Evolutionary conservation across 371 early-diverging fungal genomes (phyloP).

Genomic region (Syncephalis plumigaleata): DNA sequence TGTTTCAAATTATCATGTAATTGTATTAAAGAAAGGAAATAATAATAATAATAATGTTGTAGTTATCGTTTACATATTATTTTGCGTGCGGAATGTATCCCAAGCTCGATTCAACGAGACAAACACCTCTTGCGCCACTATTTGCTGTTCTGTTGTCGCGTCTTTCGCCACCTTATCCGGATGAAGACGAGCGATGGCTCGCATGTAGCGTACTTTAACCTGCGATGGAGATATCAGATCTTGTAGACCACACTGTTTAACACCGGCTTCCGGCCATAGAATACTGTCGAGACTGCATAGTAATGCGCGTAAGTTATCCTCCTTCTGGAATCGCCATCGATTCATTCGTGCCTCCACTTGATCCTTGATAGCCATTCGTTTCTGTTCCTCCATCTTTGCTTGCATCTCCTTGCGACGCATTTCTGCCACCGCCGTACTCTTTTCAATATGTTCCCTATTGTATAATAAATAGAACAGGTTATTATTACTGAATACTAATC

Average conservation of each 20-base stretch:
- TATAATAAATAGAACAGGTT: too few species aligned
- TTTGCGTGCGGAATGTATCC: conserved; percentile 70
- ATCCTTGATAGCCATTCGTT: conserved; percentile 53
- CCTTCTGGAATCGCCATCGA: conserved; percentile 73
- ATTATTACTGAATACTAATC: too few species aligned
- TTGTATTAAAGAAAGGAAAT: too few species aligned
- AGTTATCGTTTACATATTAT: conserved; percentile 37
- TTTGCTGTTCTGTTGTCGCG: conserved; percentile 55
- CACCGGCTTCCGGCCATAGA: conserved; percentile 54
- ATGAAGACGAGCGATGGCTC: conserved; percentile 83
- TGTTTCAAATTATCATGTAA: too few species aligned
- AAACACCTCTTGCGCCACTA: conserved; percentile 83
- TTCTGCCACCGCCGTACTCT: conserved; percentile 38
- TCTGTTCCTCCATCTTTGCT: conserved; percentile 58
- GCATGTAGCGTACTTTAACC: conserved; percentile 84
- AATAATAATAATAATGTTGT: too few species aligned
- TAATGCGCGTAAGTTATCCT: conserved; percentile 75
- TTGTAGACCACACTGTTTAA: conserved; percentile 58
- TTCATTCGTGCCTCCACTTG: conserved; percentile 49
- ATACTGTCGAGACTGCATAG: conserved; percentile 65
- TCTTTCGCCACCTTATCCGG: conserved; percentile 98
- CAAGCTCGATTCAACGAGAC: conserved; percentile 83
- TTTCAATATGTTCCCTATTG: conserved; percentile 15
- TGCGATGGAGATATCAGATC: conserved; percentile 70
- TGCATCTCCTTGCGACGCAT: conserved; percentile 53